Evolutionary conservation across 345 rosid species (phyloP).

Genomic region (Limnanthes douglasii): DNA sequence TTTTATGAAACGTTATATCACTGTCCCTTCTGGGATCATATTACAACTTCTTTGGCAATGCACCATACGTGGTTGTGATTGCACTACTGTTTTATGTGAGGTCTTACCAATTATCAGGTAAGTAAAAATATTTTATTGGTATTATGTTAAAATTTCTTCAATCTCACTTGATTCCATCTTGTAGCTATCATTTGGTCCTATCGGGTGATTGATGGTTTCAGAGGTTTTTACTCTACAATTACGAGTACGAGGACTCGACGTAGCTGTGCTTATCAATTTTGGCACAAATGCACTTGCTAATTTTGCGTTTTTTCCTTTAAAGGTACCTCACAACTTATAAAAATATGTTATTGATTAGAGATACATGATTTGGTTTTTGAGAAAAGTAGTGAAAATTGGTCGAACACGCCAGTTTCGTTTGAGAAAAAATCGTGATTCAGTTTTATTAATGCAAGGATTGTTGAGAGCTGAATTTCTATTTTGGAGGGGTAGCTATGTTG

Average conservation of each 20-base stretch:
- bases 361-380: background rate
- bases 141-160: conserved; percentile 4
- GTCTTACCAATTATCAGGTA: conserved; percentile 98
- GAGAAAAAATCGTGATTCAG: background rate
- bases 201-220: background rate
- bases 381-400: too few species aligned
- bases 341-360: background rate
- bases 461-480: background rate
- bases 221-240: background rate
- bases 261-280: background rate
- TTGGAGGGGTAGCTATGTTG: background rate
- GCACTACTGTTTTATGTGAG: conserved; percentile 84
- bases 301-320: background rate
- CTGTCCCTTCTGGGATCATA: conserved; percentile 84
- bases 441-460: background rate
- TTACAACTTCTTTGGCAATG: conserved; percentile 58
- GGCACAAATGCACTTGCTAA: background rate
- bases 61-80: conserved; percentile 52
- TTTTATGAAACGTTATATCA: conserved; percentile 61
- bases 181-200: background rate
- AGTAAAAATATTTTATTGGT: conserved; percentile 6
- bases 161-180: too few species aligned
- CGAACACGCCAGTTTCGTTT: background rate
- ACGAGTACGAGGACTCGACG: background rate
- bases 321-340: background rate